Evolutionary conservation across 148 eudicot genomes (phyloP).

Genomic region (Rhododendron williamsianum): DNA sequence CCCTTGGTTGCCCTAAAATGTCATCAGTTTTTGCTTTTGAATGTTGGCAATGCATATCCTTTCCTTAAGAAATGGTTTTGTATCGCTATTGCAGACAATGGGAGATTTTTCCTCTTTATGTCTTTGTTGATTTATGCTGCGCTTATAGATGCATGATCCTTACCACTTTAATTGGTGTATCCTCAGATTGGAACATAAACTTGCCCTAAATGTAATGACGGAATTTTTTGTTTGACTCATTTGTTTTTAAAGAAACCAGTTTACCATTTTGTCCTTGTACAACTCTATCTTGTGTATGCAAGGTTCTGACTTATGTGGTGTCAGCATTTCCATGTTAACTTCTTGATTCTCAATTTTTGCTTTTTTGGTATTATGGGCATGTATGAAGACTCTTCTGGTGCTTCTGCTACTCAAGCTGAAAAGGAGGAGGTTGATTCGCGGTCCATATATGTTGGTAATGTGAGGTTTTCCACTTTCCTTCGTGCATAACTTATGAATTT

Average conservation of each 20-base stretch:
- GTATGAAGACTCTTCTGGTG: conserved; percentile 29
- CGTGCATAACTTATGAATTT: neutral
- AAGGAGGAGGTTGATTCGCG: conserved; percentile 32
- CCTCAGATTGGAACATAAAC: neutral
- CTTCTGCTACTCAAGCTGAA: conserved; percentile 30
- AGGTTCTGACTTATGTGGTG: conserved; percentile 1
- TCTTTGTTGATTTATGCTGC: neutral
- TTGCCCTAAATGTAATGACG: neutral
- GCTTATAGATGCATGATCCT: neutral
- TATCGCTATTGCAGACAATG: neutral
- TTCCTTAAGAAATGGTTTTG: neutral
- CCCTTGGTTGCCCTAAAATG: neutral
- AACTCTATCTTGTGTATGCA: neutral
- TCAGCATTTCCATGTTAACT: neutral
- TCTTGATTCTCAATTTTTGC: neutral
- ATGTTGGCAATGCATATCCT: neutral
- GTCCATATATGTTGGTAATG: conserved; percentile 32
- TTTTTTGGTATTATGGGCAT: conserved; percentile 10
- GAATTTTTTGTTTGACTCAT: neutral
- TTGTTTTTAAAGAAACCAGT: neutral
- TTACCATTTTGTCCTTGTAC: neutral
- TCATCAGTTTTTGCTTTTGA: neutral
- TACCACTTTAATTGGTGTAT: neutral
- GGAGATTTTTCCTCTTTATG: neutral
- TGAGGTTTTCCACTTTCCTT: conserved; percentile 9